These are phyloP conservation scores for Fomitopsis palustris DNA, from an alignment of 1,284 basidiomycete genomes.

Conservation along the genomic window DNA sequence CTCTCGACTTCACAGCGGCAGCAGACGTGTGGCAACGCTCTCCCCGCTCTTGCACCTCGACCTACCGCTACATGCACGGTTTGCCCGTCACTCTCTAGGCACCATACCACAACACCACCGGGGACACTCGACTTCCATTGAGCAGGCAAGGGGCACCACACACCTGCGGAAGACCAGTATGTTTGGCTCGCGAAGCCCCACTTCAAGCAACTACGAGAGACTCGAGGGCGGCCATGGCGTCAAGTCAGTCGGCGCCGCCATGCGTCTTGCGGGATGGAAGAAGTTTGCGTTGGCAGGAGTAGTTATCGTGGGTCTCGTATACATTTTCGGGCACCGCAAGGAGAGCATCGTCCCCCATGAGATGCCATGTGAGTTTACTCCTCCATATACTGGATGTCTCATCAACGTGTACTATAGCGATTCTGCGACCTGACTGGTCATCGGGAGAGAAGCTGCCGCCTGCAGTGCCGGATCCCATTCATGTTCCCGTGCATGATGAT, in stretches of 20 bases:
- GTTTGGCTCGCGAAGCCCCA: constrained; percentile 40
- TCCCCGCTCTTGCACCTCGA: not conserved
- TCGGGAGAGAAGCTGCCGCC: constrained; percentile 12
- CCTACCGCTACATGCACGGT: not conserved
- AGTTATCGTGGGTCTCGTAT: constrained; percentile 55
- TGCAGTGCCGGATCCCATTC: constrained; percentile 9
- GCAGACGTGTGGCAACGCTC: not conserved
- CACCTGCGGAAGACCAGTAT: constrained; percentile 18
- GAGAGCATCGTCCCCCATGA: constrained; percentile 22
- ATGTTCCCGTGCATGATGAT: constrained; percentile 19
- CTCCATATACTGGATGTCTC: not conserved
- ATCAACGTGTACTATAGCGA: constrained; percentile 14
- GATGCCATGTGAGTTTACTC: constrained; percentile 23
- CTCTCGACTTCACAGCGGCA: not conserved
- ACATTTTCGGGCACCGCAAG: constrained; percentile 57
- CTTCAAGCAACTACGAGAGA: constrained; percentile 52
- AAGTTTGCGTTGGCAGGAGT: constrained; percentile 57
- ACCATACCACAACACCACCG: not conserved
- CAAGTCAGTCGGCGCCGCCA: constrained; percentile 27
- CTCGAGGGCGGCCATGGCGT: constrained; percentile 59
- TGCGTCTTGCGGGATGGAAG: constrained; percentile 55
- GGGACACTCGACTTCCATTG: constrained; percentile 36
- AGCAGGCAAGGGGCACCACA: not conserved
- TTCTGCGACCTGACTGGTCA: constrained; percentile 14
- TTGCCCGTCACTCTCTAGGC: not conserved